A percentile compares a stretch with the other conserved stretches of the same genome.
Evolutionary conservation across 2,329 filamentous ascomycete species (phyloP).

Genomic region (Penicillium sp.): DNA sequence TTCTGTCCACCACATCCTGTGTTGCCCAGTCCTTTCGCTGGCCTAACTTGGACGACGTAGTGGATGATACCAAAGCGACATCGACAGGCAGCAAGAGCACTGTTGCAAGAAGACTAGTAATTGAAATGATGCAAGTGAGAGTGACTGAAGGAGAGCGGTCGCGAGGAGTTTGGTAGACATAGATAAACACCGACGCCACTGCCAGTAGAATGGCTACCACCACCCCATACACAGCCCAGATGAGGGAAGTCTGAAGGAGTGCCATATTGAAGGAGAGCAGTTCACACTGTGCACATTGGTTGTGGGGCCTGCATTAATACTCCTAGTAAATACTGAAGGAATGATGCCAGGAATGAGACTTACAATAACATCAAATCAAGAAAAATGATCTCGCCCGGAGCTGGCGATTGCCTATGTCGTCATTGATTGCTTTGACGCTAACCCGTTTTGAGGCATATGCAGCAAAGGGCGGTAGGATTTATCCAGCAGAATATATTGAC

Average conservation of each 20-base stretch:
- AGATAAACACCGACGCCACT: slow-evolving; percentile 80
- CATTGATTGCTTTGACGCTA: slow-evolving; percentile 7
- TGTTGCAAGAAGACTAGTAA: slow-evolving; percentile 85
- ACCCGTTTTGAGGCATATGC: background rate
- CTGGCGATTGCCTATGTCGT: slow-evolving; percentile 8
- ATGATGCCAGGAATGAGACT: background rate
- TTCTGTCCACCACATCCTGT: slow-evolving; percentile 72
- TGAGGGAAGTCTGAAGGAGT: slow-evolving; percentile 81
- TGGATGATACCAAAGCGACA: slow-evolving; percentile 90
- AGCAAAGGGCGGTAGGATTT: background rate
- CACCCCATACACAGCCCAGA: slow-evolving; percentile 91
- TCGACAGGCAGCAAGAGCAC: slow-evolving; percentile 92
- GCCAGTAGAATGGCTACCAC: slow-evolving; percentile 74
- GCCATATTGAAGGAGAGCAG: slow-evolving; percentile 50
- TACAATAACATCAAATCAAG: background rate
- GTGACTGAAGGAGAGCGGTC: slow-evolving; percentile 83
- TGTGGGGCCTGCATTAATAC: background rate
- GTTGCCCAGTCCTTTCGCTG: slow-evolving; percentile 94
- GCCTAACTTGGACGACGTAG: slow-evolving; percentile 71
- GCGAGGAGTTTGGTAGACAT: slow-evolving; percentile 84
- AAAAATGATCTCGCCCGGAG: background rate
- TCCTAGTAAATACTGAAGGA: background rate
- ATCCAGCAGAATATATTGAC: background rate
- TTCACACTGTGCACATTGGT: slow-evolving; percentile 16
- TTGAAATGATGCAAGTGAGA: slow-evolving; percentile 78